Conservation (phyloP, 2,329 filamentous ascomycete species). For the Calonectria honghensis region DNA sequence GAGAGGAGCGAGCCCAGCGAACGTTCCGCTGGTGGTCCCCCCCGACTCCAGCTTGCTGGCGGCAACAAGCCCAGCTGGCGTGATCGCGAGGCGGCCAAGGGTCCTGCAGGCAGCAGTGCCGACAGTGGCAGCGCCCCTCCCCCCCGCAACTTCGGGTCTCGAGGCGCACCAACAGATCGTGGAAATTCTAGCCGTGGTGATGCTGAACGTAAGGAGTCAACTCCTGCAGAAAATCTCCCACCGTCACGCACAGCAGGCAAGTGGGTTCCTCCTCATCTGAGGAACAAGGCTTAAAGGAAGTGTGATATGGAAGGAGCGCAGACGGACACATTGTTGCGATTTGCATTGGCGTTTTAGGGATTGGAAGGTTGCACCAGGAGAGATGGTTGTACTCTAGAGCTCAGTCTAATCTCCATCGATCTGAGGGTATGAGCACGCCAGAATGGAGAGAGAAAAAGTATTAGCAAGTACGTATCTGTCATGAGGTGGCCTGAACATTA, state of each 20-base stretch:
- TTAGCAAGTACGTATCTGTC: slow-evolving; percentile 54
- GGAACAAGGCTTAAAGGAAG: slow-evolving; percentile 57
- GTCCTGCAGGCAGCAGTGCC: slow-evolving; percentile 59
- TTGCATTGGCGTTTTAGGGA: slow-evolving; percentile 63
- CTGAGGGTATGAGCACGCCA: slow-evolving; percentile 56
- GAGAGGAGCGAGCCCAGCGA: slow-evolving; percentile 71
- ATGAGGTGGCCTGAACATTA: slow-evolving; percentile 53
- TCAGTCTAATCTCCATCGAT: slow-evolving; percentile 59
- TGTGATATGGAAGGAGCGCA: slow-evolving; percentile 42
- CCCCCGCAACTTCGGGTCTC: slow-evolving; percentile 59
- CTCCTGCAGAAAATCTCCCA: slow-evolving; percentile 69
- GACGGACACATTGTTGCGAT: slow-evolving; percentile 54
- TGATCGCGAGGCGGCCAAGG: slow-evolving; percentile 78
- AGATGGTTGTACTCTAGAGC: slow-evolving; percentile 62
- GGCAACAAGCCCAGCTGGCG: slow-evolving; percentile 82
- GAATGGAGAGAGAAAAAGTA: slow-evolving; percentile 56
- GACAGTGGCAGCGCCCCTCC: slow-evolving; percentile 63
- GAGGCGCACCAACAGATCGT: slow-evolving; percentile 66
- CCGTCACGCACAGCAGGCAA: slow-evolving; percentile 74
- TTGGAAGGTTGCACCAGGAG: slow-evolving; percentile 57
- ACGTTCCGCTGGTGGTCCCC: slow-evolving; percentile 69
- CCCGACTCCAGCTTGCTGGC: slow-evolving; percentile 77
- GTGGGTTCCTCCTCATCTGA: slow-evolving; percentile 73
- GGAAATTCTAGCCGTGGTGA: slow-evolving; percentile 60
- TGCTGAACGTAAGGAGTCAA: slow-evolving; percentile 63